Percentiles rank a stretch among this genome's conserved stretches.
phyloP scores from a whole-genome alignment of 306 rosid genomes.

The Malus fusca region DNA sequence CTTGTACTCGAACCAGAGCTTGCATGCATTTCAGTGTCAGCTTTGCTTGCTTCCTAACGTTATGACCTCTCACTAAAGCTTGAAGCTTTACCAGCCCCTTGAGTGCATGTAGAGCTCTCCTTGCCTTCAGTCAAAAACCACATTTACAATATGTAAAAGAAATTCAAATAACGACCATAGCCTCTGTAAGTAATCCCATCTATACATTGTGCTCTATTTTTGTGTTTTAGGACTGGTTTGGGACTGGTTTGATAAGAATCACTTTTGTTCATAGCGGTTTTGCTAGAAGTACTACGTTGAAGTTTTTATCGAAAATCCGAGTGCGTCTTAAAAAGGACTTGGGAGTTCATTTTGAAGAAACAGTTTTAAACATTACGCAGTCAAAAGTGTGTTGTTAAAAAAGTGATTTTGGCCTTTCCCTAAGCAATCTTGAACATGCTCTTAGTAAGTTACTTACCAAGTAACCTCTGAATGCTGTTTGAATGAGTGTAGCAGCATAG shows the following conservation, averaged over 20 bases:
- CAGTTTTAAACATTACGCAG: background rate
- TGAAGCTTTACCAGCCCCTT: slow-evolving; percentile 33
- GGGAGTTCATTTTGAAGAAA: background rate
- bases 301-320: background rate
- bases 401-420: too few relatives aligned
- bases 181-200: background rate
- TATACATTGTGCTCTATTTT: background rate
- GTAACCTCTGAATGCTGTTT: slow-evolving; percentile 30
- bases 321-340: background rate
- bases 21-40: slow-evolving; percentile 26
- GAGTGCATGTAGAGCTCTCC: slow-evolving; percentile 26
- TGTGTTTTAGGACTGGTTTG: background rate
- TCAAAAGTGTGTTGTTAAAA: too few relatives aligned
- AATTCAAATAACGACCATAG: too few relatives aligned
- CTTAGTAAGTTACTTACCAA: slow-evolving; percentile 15
- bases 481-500: slow-evolving; percentile 23
- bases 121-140: slow-evolving; percentile 19
- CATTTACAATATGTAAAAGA: background rate
- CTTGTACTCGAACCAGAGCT: slow-evolving; percentile 28
- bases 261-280: background rate
- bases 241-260: background rate
- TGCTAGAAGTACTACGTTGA: background rate
- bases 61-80: slow-evolving; percentile 33
- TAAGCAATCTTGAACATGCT: too few relatives aligned
- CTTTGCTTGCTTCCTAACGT: slow-evolving; percentile 21